Evolutionary conservation across 2,329 filamentous ascomycete species (phyloP), one percentile per base, ranked within the genome.

Genomic region (Aspergillus udagawae): DNA sequence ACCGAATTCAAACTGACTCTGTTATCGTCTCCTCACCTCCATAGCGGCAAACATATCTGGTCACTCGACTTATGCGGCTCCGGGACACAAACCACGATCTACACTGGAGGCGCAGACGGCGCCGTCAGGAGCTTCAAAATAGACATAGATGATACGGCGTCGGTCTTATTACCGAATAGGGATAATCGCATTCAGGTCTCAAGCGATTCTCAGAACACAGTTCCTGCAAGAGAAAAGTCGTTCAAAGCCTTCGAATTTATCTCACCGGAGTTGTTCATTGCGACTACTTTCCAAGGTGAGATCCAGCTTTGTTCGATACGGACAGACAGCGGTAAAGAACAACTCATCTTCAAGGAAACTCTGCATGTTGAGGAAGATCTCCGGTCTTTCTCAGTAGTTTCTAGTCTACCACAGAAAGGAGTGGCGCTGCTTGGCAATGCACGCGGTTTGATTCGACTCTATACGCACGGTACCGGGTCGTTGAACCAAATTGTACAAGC

Each of bases 41-140:
- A 97, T 69, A 81, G 79, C 35, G 94, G 94, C 6, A 99, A 97
- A 73, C 92, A 97, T 69, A 86, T 97, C 6, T 97, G 93, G 92
- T 87, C 92, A 0, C 80, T 86, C 41, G 84, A 83, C 12, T 58
- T 75, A 53, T 66, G 57, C 23, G 57, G 52, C 10, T 64, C 67
- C 1, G 65, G 69, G 0, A 63, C 71, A 14, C 71, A 70, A 14
- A 65, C 78, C 0, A 60, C 81, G 1, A 62, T 91, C 21, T 86
- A 84, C 3, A 92, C 90, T 1, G 94, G 94, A 12, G 94, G 91
- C n/a, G 88, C 90, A 10, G 94, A 99, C 73, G 88, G 92, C 17
- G 80, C 81, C 32, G 76, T 89, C 42, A 72, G 74, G 48, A 68
- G 63, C 3, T 74, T 73, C 38, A 60, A 60, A 32, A 57, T 68